Conservation (phyloP, 352 stramenopile genomes). For the Globisporangium heterothallicum region DNA sequence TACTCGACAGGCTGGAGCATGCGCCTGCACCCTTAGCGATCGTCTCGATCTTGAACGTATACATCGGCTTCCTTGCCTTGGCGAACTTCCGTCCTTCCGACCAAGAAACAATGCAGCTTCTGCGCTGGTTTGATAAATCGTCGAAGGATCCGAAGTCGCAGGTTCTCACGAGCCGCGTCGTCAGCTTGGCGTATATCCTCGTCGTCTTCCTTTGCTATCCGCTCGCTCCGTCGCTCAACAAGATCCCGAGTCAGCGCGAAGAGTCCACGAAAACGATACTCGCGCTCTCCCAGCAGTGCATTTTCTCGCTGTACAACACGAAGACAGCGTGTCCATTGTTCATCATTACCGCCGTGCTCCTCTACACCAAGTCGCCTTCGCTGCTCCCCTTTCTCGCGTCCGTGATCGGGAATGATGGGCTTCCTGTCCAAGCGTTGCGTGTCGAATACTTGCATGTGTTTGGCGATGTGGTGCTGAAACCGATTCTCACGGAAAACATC, state of each 20-base stretch:
- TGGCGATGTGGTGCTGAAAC: constrained; percentile 57
- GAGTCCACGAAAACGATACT: constrained; percentile 46
- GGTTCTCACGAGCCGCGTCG: constrained; percentile 22
- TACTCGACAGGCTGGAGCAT: constrained; percentile 21
- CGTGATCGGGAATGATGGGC: constrained; percentile 11
- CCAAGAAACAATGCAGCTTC: constrained; percentile 35
- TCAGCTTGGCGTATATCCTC: constrained; percentile 51
- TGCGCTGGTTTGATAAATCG: constrained; percentile 39
- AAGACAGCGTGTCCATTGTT: constrained; percentile 47
- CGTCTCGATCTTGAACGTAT: constrained; percentile 31
- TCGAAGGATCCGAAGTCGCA: constrained; percentile 17
- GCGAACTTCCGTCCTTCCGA: constrained; percentile 42
- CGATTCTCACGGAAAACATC: constrained; percentile 57
- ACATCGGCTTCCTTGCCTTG: constrained; percentile 42
- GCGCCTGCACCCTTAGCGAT: constrained; percentile 19
- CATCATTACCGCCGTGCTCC: constrained; percentile 53
- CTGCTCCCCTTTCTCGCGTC: constrained; percentile 43
- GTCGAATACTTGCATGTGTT: constrained; percentile 56
- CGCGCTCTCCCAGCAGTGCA: constrained; percentile 51
- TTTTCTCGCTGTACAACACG: constrained; percentile 48
- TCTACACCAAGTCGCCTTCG: constrained; percentile 63
- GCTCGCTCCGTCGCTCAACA: constrained; percentile 39
- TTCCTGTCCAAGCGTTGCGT: constrained; percentile 17
- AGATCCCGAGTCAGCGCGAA: constrained; percentile 54
- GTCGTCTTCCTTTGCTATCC: constrained; percentile 57